These are phyloP conservation scores for Hordeum vulgare DNA, from an alignment of 176 grass and related monocot species.

Conservation along the genomic window DNA sequence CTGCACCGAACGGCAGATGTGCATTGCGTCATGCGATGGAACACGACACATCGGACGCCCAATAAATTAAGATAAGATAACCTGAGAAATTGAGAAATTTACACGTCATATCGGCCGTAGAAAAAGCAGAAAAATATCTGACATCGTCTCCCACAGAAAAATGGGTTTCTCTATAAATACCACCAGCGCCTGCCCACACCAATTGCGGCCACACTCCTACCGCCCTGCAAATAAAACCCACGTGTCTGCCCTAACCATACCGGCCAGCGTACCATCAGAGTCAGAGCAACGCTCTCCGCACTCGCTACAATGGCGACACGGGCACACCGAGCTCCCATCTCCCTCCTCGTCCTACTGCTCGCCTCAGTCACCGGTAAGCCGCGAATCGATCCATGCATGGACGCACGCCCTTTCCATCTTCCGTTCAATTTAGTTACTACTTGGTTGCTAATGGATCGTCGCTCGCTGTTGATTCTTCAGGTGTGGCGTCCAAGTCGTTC, in stretches of 20 bases:
- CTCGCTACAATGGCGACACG: background rate
- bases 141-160: background rate
- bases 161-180: background rate
- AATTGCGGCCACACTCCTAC: background rate
- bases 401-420: too few species aligned
- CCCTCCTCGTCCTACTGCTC: background rate
- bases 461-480: background rate
- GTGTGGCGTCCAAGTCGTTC: conserved; percentile 11
- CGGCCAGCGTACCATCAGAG: background rate
- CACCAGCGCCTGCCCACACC: background rate
- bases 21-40: too few species aligned
- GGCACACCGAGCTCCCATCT: background rate
- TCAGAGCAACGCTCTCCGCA: background rate
- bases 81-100: too few species aligned
- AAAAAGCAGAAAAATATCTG: too few species aligned
- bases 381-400: background rate
- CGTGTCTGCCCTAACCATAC: background rate
- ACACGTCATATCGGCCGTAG: too few species aligned
- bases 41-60: too few species aligned
- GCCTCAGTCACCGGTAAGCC: background rate
- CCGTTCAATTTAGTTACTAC: too few species aligned
- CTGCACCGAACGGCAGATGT: too few species aligned
- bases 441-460: background rate
- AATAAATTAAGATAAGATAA: too few species aligned
- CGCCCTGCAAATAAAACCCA: background rate